Evolutionary conservation across 106 monocot species (phyloP), one percentile per base, ranked within the genome.

Genomic region (Dendrobium nobile): DNA sequence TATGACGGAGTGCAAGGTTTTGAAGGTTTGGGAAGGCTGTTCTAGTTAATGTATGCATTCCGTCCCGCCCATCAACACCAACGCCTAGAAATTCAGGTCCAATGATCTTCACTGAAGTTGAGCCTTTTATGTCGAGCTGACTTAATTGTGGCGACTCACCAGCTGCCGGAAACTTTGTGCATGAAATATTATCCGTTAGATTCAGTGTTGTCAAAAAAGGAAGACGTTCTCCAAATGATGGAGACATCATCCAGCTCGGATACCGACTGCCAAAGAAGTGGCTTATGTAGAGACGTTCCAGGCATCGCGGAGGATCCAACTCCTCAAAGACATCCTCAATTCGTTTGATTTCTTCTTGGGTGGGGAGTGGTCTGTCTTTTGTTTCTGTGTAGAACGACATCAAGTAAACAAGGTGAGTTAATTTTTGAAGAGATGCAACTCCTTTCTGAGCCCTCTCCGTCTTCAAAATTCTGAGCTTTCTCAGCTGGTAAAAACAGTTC

Each of bases 181-280:
- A 80, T 18, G 4, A 17, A 0, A 0, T 15, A 28, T 54, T 80
- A 5, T 80, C 26, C 0, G 8, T 11, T 15, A 86, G 20, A 9
- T 77, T 27, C 31, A 86, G 27, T 17, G 54, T 19, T 64, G 17
- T 20, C 51, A 86, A 28, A 26, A 77, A 40, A 1, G 70, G 47
- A 42, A 86, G 47, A 73, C 20, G 42, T 19, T 37, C 3, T 40
- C 10, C 44, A 6, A 41, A 43, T 3, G 80, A 80, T 9, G 45
- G 67, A 5, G 19, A 33, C 48, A n/a, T 42, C 77, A 86, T 80
- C 86, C 86, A 86, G 4, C 31, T 83, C 0, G 87, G 87, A 10
- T 70, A 84, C 7, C 33, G 15, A 4, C 22, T 26, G 11, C 87
- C 87, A 51, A 73, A 87, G 61, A 70, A 87, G 5, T 45, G 33